Evolutionary conservation across 768 basidiomycete species (phyloP), one percentile per base, ranked within the genome.

Genomic region (Suillus alpinus): DNA sequence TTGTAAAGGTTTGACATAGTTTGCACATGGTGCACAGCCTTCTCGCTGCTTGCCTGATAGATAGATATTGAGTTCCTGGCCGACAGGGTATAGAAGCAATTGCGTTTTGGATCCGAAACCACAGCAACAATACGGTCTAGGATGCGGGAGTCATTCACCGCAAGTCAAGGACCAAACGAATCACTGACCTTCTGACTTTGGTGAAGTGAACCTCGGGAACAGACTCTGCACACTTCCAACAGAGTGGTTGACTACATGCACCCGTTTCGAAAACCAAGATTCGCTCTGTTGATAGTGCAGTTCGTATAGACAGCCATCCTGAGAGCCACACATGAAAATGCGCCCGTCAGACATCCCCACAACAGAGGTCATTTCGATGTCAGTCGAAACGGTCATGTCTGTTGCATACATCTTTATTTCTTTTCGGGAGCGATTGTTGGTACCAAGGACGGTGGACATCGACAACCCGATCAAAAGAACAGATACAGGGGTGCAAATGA

Each of bases 401-500:
- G 95, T 95, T 58, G 90, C 89, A 76, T 93, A 98, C 62, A 98
- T 83, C 65, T 88, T 90, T 73, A 97, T 86, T 56, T 94, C 90
- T 67, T 86, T 87, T 66, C 81, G 84, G 44, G 70, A 67, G 13
- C 71, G 70, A 58, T 74, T 70, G 51, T 73, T 71, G 14, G 80
- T 69, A 9, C 78, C 74, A 13, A 81, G 71, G 16, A 80, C 73
- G 2, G 79, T 71, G 5, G 81, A 78, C 3, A 61, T 62, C 1
- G 92, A 86, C 39, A 98, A 80, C 36, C 95, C 96, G 65, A 98
- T 83, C 59, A 98, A 84, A 57, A 92, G 83, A 34, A 95, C 83
- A 13, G 89, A 88, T 32, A 92, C 77, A 1, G 91, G 89, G 0
- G 95, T 97, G 67, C 92, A 95, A 64, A 98, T 85, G 64, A 98